Evolutionary conservation across 495 filamentous ascomycete species (phyloP).

Genomic region (Aspergillus haitiensis): DNA sequence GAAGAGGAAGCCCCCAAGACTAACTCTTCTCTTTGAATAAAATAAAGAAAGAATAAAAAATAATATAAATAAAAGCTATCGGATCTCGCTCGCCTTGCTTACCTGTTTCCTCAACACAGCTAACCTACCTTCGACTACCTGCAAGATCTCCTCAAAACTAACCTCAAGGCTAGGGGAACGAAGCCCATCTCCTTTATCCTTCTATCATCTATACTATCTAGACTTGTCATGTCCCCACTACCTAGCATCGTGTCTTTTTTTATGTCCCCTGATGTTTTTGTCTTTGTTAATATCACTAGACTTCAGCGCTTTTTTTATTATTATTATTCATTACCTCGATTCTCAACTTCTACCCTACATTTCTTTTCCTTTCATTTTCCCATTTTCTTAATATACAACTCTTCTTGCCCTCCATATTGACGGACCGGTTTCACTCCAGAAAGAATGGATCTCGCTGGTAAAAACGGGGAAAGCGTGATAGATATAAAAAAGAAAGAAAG

Average conservation of each 20-base stretch:
- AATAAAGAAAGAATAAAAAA: neutral
- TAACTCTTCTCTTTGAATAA: conserved; percentile 61
- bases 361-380: conserved; percentile 19
- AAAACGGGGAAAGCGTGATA: too few relatives aligned
- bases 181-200: conserved; percentile 11
- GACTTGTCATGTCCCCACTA: conserved; percentile 1
- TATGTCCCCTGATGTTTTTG: conserved; percentile 6
- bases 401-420: too few relatives aligned
- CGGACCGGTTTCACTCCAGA: too few relatives aligned
- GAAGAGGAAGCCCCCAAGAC: conserved; percentile 41
- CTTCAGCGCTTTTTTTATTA: conserved; percentile 26
- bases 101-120: too few relatives aligned
- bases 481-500: too few relatives aligned
- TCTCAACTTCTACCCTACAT: neutral
- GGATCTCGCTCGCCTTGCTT: too few relatives aligned
- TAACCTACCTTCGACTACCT: too few relatives aligned
- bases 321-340: conserved; percentile 9
- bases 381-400: conserved; percentile 1
- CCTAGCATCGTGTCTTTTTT: conserved; percentile 15
- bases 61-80: neutral
- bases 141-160: neutral
- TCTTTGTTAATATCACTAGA: conserved; percentile 25
- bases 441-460: too few relatives aligned
- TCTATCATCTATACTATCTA: conserved; percentile 2
- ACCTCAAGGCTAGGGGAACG: neutral